phyloP scores from a whole-genome alignment of 2,329 filamentous ascomycete species.

The Pyrenophora seminiperda region DNA sequence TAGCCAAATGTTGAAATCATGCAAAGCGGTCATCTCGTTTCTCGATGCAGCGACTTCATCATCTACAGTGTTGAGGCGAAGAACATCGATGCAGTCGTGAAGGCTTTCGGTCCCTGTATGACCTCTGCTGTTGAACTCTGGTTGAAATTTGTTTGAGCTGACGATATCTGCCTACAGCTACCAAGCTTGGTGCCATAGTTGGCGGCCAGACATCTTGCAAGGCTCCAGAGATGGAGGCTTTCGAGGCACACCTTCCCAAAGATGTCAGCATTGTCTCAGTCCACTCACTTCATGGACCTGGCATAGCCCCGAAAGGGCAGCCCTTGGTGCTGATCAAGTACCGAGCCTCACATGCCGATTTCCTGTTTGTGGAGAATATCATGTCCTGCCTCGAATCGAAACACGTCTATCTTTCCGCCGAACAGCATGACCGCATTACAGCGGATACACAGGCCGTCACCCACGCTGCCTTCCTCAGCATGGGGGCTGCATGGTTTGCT shows the following conservation, averaged over 20 bases:
- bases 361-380: conserved; percentile 78
- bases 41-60: conserved; percentile 95
- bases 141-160: conserved; percentile 10
- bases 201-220: conserved; percentile 99
- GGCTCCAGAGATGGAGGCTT: conserved; percentile 90
- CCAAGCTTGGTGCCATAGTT: conserved; percentile 92
- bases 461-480: conserved; percentile 91
- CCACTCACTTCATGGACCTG: conserved; percentile 93
- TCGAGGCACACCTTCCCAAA: conserved; percentile 82
- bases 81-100: conserved; percentile 84
- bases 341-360: conserved; percentile 76
- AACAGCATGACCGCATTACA: conserved; percentile 93
- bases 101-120: conserved; percentile 90
- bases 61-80: conserved; percentile 98
- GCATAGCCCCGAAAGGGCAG: conserved; percentile 84
- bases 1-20: conserved; percentile 84
- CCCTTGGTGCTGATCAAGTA: conserved; percentile 94
- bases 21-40: conserved; percentile 93
- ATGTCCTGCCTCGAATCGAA: conserved; percentile 84
- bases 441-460: conserved; percentile 98
- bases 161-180: conserved; percentile 63
- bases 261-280: conserved; percentile 95
- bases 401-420: conserved; percentile 83
- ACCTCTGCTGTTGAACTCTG: conserved; percentile 16
- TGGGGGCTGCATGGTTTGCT: conserved; percentile 97